A percentile compares a stretch with the other conserved stretches of the same genome.
Evolutionary conservation across 2,329 filamentous ascomycete genomes (phyloP).

Genomic region (Niveomyces coronatus): DNA sequence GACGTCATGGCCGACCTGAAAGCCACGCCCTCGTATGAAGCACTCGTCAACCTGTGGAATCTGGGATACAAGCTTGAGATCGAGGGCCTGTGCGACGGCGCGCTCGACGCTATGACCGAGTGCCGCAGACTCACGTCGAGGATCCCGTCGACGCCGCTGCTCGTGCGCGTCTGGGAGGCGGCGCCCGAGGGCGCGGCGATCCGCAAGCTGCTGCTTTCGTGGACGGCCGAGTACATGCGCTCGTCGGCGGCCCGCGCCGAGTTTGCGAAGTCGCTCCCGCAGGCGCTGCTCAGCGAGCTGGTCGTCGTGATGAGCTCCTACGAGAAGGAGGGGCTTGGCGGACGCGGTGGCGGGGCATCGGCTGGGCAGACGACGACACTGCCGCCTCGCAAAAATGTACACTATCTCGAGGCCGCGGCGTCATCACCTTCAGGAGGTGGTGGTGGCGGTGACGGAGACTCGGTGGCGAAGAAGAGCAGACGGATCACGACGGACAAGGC

Average conservation of each 20-base stretch:
- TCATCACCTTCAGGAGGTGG: no score
- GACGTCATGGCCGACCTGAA: slow-evolving; percentile 32
- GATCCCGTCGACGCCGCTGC: slow-evolving; percentile 48
- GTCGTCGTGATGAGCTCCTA: slow-evolving; percentile 52
- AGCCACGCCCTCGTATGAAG: slow-evolving; percentile 40
- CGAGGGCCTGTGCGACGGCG: slow-evolving; percentile 44
- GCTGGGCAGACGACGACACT: slow-evolving; percentile 16
- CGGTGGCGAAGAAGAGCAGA: slow-evolving; percentile 30
- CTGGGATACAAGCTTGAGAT: slow-evolving; percentile 41
- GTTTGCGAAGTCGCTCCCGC: slow-evolving; percentile 50
- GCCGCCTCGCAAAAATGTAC: slow-evolving; percentile 39
- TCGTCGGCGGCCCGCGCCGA: slow-evolving; percentile 44
- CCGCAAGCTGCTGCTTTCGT: slow-evolving; percentile 45
- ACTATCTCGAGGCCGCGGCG: slow-evolving; percentile 38
- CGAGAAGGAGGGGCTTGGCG: slow-evolving; percentile 28
- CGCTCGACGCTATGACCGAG: slow-evolving; percentile 48
- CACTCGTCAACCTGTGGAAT: slow-evolving; percentile 46
- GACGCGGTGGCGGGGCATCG: slow-evolving; percentile 14
- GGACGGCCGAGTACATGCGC: slow-evolving; percentile 54
- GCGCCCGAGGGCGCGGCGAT: slow-evolving; percentile 51
- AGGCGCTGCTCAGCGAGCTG: slow-evolving; percentile 52
- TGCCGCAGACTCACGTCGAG: slow-evolving; percentile 39
- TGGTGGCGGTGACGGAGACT: slow-evolving; percentile 30
- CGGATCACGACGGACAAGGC: slow-evolving; percentile 22
- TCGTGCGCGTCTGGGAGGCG: slow-evolving; percentile 52